Evolutionary conservation across 2,329 filamentous ascomycete species (phyloP).

Genomic region (Byssothecium circinans): DNA sequence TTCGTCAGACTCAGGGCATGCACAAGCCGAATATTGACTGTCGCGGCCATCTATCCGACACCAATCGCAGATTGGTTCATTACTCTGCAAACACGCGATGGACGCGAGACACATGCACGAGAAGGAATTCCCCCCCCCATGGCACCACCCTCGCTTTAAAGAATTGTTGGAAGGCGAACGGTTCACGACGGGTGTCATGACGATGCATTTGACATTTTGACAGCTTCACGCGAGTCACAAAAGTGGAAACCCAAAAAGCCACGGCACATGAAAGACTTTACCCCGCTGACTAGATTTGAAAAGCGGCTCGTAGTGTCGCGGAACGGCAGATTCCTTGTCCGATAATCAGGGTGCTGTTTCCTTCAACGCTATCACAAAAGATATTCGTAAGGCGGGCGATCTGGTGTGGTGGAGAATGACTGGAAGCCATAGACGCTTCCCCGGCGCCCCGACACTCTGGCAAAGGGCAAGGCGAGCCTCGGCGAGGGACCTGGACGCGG

Average conservation of each 20-base stretch:
- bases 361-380: conserved; percentile 33
- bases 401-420: conserved; percentile 27
- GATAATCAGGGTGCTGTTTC: conserved; percentile 35
- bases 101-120: conserved; percentile 9
- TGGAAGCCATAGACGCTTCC: conserved; percentile 44
- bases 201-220: neutral
- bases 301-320: neutral
- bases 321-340: neutral
- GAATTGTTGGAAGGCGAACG: neutral
- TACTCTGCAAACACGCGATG: conserved; percentile 9
- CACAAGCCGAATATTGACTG: conserved; percentile 16
- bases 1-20: conserved; percentile 18
- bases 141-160: neutral
- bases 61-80: conserved; percentile 4
- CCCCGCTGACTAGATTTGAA: neutral
- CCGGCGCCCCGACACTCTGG: conserved; percentile 40
- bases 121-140: neutral
- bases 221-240: neutral
- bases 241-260: neutral
- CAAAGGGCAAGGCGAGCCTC: conserved; percentile 28
- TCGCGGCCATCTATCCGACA: conserved; percentile 8
- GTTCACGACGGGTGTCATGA: neutral
- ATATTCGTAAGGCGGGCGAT: conserved; percentile 42
- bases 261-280: neutral
- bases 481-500: conserved; percentile 24